A percentile compares a stretch with the other conserved stretches of the same genome.
Evolutionary conservation across 2,329 filamentous ascomycete genomes (phyloP).

Genomic region (Penicillium sclerotigenum): DNA sequence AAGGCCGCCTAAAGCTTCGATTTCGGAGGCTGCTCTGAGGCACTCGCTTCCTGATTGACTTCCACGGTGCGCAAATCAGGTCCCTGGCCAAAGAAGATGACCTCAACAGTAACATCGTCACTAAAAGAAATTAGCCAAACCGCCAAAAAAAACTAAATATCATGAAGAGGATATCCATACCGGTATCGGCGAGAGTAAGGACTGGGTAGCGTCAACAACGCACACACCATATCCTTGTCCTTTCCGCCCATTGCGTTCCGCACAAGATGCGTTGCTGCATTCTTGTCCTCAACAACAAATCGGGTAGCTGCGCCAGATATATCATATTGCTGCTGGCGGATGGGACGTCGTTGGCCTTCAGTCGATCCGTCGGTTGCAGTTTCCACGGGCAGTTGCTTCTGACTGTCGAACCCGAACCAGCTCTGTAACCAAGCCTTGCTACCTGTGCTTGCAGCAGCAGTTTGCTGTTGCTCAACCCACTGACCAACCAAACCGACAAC

Average conservation of each 20-base stretch:
- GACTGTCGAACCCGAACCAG: constrained; percentile 60
- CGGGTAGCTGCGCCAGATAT: constrained; percentile 65
- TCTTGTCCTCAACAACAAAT: constrained; percentile 94
- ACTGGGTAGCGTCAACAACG: constrained; percentile 82
- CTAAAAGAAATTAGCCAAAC: constrained; percentile 49
- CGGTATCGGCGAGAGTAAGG: constrained; percentile 89
- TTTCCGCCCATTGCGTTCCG: constrained; percentile 91
- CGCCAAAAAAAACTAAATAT: background rate
- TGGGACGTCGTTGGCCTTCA: constrained; percentile 74
- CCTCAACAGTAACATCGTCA: constrained; percentile 94
- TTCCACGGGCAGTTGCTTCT: constrained; percentile 71
- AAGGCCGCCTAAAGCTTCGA: constrained; percentile 44
- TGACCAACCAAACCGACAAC: constrained; percentile 94
- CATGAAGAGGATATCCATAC: constrained; percentile 49
- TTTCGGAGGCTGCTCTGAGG: constrained; percentile 49
- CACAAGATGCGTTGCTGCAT: constrained; percentile 91
- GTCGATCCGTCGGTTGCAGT: constrained; percentile 47
- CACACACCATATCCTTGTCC: constrained; percentile 90
- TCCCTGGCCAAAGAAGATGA: constrained; percentile 94
- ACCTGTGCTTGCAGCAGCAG: constrained; percentile 28
- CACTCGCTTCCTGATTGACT: constrained; percentile 83
- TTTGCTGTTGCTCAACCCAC: constrained; percentile 79
- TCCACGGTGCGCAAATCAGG: constrained; percentile 72
- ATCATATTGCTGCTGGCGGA: constrained; percentile 88
- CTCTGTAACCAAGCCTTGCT: constrained; percentile 64